These are phyloP conservation scores for Malus sieversii DNA, from an alignment of 306 rosid genomes.

Conservation along the genomic window DNA sequence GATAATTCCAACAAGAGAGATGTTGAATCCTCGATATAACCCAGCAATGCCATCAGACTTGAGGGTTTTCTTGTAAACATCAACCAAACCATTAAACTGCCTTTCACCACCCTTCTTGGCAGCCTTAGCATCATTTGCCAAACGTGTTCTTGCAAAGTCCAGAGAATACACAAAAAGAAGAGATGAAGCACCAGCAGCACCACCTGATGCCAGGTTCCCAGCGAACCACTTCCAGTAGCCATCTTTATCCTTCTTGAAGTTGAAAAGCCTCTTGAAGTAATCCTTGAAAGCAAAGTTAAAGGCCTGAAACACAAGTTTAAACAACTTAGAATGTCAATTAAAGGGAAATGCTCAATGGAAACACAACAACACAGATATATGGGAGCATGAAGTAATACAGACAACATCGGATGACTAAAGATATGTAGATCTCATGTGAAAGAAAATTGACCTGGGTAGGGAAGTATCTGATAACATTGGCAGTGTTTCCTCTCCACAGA, in stretches of 20 bases:
- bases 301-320: slow-evolving; percentile 43
- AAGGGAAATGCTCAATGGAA: not conserved
- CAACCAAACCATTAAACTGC: slow-evolving; percentile 78
- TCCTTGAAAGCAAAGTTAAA: slow-evolving; percentile 89
- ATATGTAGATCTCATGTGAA: not conserved
- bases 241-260: slow-evolving; percentile 78
- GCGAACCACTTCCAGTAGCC: slow-evolving; percentile 97
- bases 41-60: slow-evolving; percentile 81
- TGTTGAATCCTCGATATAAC: slow-evolving; percentile 80
- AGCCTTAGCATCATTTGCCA: slow-evolving; percentile 78
- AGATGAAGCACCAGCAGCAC: slow-evolving; percentile 85
- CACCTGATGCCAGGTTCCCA: slow-evolving; percentile 89
- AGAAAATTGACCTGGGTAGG: slow-evolving; percentile 67
- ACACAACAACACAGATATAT: not conserved
- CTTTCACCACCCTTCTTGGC: slow-evolving; percentile 84
- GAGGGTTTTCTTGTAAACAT: slow-evolving; percentile 72
- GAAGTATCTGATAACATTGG: slow-evolving; percentile 84
- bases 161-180: slow-evolving; percentile 71
- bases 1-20: slow-evolving; percentile 74
- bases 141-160: slow-evolving; percentile 78
- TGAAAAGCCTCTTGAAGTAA: slow-evolving; percentile 83
- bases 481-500: slow-evolving; percentile 93
- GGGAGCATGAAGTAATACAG: not conserved
- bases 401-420: not conserved
- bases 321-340: not conserved